A percentile compares a stretch with the other conserved stretches of the same genome.
Evolutionary conservation across 768 basidiomycete genomes (phyloP).

Genomic region (Trichaptum fuscoviolaceum): DNA sequence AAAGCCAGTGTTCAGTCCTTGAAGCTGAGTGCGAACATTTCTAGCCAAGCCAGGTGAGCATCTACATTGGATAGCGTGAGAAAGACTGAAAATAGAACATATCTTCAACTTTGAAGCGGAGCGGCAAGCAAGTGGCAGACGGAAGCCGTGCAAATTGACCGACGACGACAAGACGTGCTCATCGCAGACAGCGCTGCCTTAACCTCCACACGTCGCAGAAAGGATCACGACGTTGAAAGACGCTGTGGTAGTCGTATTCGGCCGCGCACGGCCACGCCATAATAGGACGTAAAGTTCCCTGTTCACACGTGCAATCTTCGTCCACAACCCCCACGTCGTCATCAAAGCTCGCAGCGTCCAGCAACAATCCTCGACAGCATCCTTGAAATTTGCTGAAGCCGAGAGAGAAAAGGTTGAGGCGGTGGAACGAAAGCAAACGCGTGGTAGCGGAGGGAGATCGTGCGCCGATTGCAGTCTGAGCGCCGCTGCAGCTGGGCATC

Average conservation of each 20-base stretch:
- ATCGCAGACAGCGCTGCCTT: not conserved
- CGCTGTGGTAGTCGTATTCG: not conserved
- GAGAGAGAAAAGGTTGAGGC: not conserved
- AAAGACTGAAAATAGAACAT: not conserved
- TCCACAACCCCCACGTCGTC: not conserved
- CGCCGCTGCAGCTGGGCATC: constrained; percentile 1
- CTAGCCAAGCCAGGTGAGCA: not conserved
- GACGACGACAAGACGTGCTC: not conserved
- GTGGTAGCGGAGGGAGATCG: not conserved
- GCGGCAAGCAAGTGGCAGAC: not conserved
- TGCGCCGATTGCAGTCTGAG: not conserved
- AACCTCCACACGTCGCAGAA: not conserved
- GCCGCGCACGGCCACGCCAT: not conserved
- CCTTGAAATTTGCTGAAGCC: not conserved
- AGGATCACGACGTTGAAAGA: not conserved
- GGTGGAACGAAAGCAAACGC: not conserved
- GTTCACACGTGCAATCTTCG: not conserved
- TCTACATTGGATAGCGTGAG: not conserved
- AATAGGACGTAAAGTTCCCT: not conserved
- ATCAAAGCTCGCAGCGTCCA: not conserved
- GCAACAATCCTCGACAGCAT: not conserved
- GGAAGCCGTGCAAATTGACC: not conserved
- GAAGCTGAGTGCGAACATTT: not conserved
- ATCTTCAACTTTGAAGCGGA: not conserved
- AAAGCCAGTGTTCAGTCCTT: not conserved